Conservation (phyloP, 176 grass and related monocot genomes). For the Musa itinerans region DNA sequence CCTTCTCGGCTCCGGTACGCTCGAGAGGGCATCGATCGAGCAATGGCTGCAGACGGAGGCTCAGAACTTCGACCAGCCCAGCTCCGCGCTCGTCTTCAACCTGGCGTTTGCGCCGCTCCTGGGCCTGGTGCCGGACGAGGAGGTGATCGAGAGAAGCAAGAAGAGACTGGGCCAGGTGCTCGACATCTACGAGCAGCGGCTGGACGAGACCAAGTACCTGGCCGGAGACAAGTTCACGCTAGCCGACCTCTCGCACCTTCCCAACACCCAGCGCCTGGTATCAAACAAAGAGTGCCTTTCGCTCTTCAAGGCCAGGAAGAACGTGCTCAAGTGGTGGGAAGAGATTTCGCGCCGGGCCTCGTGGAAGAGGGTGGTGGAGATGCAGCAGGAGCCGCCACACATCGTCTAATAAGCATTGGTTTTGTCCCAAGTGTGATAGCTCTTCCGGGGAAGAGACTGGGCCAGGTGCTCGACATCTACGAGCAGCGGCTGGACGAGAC, state of each 20-base stretch:
- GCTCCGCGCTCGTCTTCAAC: conserved; percentile 67
- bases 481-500: conserved; percentile 40
- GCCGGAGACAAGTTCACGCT: conserved; percentile 58
- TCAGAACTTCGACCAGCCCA: conserved; percentile 53
- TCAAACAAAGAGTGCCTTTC: conserved; percentile 28
- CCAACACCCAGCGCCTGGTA: conserved; percentile 61
- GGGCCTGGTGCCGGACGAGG: conserved; percentile 31
- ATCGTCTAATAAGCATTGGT: not conserved
- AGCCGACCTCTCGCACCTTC: conserved; percentile 64
- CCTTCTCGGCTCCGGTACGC: conserved; percentile 49
- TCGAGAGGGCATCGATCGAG: conserved; percentile 74
- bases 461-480: conserved; percentile 39
- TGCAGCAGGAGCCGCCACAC: conserved; percentile 60
- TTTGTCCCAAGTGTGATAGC: not conserved
- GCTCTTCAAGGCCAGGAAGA: conserved; percentile 67
- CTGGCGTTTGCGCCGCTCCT: conserved; percentile 62
- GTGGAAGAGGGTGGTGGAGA: conserved; percentile 55
- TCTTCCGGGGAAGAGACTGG: conserved; percentile 21
- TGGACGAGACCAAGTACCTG: conserved; percentile 36
- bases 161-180: conserved; percentile 43
- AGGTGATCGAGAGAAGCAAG: conserved; percentile 37
- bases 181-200: conserved; percentile 39
- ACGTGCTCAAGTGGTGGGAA: conserved; percentile 63
- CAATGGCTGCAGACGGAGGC: conserved; percentile 78
- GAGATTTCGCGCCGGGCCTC: conserved; percentile 38